phyloP scores from a whole-genome alignment of 345 rosid genomes.

The Aurinia saxatilis region DNA sequence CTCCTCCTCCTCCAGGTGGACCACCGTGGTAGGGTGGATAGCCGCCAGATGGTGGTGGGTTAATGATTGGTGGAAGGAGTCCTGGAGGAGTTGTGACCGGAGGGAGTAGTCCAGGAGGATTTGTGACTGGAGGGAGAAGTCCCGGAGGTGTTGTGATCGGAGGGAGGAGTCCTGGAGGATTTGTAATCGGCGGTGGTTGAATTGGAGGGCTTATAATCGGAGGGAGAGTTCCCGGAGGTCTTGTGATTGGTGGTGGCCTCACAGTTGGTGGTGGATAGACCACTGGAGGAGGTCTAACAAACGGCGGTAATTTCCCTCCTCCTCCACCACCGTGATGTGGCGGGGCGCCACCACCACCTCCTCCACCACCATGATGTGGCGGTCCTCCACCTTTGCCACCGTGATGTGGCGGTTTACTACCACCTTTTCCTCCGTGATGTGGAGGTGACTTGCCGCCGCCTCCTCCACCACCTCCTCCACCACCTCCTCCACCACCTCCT shows the following conservation, averaged over 20 bases:
- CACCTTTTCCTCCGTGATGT: conserved; percentile 41
- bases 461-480: neutral
- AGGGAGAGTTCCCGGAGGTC: conserved; percentile 27
- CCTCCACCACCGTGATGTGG: conserved; percentile 23
- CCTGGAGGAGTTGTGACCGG: conserved; percentile 28
- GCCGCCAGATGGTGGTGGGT: conserved; percentile 45
- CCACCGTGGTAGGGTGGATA: conserved; percentile 41
- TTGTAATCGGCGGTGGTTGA: conserved; percentile 32
- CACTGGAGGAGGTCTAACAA: conserved; percentile 36
- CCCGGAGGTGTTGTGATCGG: conserved; percentile 16
- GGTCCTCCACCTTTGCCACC: conserved; percentile 20
- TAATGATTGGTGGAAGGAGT: conserved; percentile 34
- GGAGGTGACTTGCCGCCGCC: conserved; percentile 33
- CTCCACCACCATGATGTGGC: conserved; percentile 22
- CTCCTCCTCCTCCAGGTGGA: conserved; percentile 38
- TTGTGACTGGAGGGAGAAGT: conserved; percentile 13
- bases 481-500: neutral
- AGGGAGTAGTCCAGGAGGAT: conserved; percentile 26
- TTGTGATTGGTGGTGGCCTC: conserved; percentile 29
- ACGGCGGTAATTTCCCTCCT: conserved; percentile 31
- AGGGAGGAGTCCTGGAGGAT: conserved; percentile 38
- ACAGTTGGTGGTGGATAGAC: conserved; percentile 36
- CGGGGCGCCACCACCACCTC: neutral
- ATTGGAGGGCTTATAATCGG: conserved; percentile 32
- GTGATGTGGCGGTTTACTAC: conserved; percentile 25